A percentile compares a stretch with the other conserved stretches of the same genome.
Conservation (phyloP, 345 rosid species). For the Populus ilicifolia region DNA sequence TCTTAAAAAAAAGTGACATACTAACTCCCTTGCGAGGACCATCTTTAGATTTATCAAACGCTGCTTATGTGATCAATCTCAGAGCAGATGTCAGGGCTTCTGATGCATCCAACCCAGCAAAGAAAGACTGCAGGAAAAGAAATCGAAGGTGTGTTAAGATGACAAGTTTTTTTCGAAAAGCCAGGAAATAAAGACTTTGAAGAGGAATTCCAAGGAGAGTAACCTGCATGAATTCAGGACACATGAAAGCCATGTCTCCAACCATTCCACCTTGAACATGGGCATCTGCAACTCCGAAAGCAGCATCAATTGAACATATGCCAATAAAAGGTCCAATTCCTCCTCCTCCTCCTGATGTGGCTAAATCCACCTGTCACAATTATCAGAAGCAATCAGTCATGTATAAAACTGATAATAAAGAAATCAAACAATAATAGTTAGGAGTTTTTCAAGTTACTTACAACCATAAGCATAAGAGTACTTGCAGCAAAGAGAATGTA, state of each 20-base stretch:
- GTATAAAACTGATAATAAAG: not conserved
- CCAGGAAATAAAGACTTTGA: too few relatives aligned
- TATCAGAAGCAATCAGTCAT: not conserved
- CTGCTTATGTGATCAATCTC: conserved; percentile 72
- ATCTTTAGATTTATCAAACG: conserved; percentile 48
- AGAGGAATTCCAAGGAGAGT: not conserved
- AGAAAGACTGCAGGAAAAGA: conserved; percentile 50
- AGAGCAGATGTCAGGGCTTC: conserved; percentile 75
- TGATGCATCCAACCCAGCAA: conserved; percentile 79
- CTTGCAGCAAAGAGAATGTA: conserved; percentile 55
- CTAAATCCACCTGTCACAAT: conserved; percentile 55
- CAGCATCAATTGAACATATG: conserved; percentile 53
- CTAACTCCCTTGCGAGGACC: conserved; percentile 82
- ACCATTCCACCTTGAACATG: conserved; percentile 85
- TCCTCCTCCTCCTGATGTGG: conserved; percentile 67
- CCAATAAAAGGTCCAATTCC: conserved; percentile 60
- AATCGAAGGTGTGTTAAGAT: not conserved
- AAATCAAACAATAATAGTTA: not conserved
- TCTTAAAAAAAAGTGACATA: conserved; percentile 28
- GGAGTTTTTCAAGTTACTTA: conserved; percentile 29
- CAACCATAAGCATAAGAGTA: conserved; percentile 65
- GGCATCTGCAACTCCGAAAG: conserved; percentile 81
- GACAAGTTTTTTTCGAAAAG: too few relatives aligned
- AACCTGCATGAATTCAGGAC: conserved; percentile 82
- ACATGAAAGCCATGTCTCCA: conserved; percentile 88